A percentile compares a stretch with the other conserved stretches of the same genome.
phyloP scores from a whole-genome alignment of 192 early-diverging fungal genomes.

The Phlyctochytrium planicorne region DNA sequence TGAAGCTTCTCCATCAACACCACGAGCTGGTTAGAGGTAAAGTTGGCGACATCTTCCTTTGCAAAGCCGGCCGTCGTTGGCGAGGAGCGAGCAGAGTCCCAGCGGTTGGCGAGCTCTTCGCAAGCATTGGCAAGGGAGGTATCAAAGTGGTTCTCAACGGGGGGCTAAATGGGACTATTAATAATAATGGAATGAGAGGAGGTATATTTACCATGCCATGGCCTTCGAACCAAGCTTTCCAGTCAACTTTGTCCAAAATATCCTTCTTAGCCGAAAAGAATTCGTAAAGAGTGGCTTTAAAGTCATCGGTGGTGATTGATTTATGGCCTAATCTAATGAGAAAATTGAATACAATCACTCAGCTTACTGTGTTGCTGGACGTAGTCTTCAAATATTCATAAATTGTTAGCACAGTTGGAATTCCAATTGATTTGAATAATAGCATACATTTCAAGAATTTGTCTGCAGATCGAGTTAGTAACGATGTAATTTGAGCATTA shows the following conservation, averaged over 20 bases:
- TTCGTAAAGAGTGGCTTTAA: conserved; percentile 76
- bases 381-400: no score
- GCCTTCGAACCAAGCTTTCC: conserved; percentile 84
- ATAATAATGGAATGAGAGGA: background rate
- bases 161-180: conserved; percentile 72
- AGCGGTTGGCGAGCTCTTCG: conserved; percentile 68
- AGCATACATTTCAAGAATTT: conserved; percentile 7
- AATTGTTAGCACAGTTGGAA: no score
- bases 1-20: conserved; percentile 79
- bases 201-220: conserved; percentile 74
- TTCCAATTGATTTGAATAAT: no score
- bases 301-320: conserved; percentile 86
- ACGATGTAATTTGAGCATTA: no score
- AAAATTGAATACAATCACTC: no score
- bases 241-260: conserved; percentile 79
- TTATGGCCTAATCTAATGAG: conserved; percentile 80
- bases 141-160: conserved; percentile 82
- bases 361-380: no score
- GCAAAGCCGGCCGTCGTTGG: conserved; percentile 55
- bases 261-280: conserved; percentile 78
- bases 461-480: no score
- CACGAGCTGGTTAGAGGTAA: conserved; percentile 77
- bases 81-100: background rate
- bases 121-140: conserved; percentile 78
- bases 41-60: conserved; percentile 59